Evolutionary conservation across 306 rosid genomes (phyloP), one percentile per base, ranked within the genome.

Genomic region (Cicer chorassanicum): DNA sequence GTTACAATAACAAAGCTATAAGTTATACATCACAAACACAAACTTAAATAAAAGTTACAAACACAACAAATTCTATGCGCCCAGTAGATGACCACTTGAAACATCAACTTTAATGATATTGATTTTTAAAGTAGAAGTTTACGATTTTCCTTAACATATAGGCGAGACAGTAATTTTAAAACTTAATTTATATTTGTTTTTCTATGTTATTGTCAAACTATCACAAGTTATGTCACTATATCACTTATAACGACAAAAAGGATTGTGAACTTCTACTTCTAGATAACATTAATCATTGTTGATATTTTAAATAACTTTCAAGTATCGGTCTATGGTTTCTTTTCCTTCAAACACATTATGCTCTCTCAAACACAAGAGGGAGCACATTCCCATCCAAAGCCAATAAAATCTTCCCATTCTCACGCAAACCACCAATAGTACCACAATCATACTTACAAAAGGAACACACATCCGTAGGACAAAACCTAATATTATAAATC

Each of bases 381-480:
- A 70, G 82, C 10, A 43, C 29, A 53, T 12, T 21, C n/a, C 77
- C 76, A 72, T 87, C 89, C 83, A 89, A 87, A 18, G 90, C 91
- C 74, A 60, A 11, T n/a, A 89, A 57, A 62, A 85, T 82, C 71
- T 80, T 76, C 6, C 78, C 87, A 82, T 87, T 80, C 77, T 88
- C 87, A 24, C 76, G 45, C 60, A 88, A 44, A 6, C 11, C 55
- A 4, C 89, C 89, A 18, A 18, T 67, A 21, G 50, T 44, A 0
- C 91, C 89, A 50, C 96, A 88, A 7, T 0, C 0, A 51, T 86
- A 83, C 79, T 0, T 84, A 48, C 92, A 90, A 19, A 2, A 48
- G 1, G 86, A 75, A 21, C 92, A 90, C 3, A 85, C 67, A 6
- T 90, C 83, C 0, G 83, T 45, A 3, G 91, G 96, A 40, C 96